Evolutionary conservation across 2,329 filamentous ascomycete genomes (phyloP), one percentile per base, ranked within the genome.

Genomic region (Colletotrichum nymphaeae): DNA sequence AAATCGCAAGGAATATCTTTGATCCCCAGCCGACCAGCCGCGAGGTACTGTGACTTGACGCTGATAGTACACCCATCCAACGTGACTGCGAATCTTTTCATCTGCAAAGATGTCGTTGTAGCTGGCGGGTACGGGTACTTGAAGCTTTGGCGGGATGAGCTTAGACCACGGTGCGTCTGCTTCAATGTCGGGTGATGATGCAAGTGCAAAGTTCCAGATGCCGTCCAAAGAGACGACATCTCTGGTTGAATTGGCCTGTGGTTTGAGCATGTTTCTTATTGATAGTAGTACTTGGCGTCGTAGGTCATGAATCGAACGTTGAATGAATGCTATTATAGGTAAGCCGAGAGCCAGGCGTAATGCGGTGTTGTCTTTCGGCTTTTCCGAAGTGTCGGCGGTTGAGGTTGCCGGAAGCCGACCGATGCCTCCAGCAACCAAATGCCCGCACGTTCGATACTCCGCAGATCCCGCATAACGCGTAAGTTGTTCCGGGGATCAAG

Each of bases 11-110:
- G 78, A 69, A 46, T 76, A 78, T 22, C 63, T 75, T 19, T 76
- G 58, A 1, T 66, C 63, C 11, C 2, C 14, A 0, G 37, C 6
- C 37, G 68, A 67, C 75, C 76, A 80, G 22, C 69, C 55, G 16
- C 67, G 59, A 4, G 79, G 79, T 1, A 81, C 73, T 1, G 72
- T 77, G 1, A 77, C 78, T 1, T 77, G 59, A 3, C 78, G 73
- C 63, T 81, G 79, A 63, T 81, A 81, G 67, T 78, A 80, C 1
- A 78, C 78, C 79, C 79, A 81, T 22, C 79, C 79, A 5, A 81
- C 76, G 22, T 80, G 79, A 46, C 79, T 71, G 22, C 72, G 78
- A n/a, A 81, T 79, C 14, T 68, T 59, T 4, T 46, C 37, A 28
- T 78, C 72, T 28, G 72, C 65, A 28, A 78, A 76, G 9, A 79